phyloP scores from a whole-genome alignment of 441 rosid genomes.

The Pelargonium cotyledonis region DNA sequence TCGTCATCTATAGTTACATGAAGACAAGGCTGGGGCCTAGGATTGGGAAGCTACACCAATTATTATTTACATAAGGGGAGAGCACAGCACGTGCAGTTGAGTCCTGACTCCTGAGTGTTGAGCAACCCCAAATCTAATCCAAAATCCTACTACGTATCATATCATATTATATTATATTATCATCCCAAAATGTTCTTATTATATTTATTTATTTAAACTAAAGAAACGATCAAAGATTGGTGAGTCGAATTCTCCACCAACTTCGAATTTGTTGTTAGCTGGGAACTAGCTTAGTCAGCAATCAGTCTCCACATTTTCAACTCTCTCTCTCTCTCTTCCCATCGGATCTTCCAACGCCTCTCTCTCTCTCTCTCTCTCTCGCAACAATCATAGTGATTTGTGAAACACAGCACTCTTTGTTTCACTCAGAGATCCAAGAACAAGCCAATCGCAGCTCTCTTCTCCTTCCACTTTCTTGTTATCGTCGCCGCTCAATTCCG shows the following conservation, averaged over 20 bases:
- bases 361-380: too few relatives aligned
- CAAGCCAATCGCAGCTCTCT: too few relatives aligned
- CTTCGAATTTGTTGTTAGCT: constrained; percentile 19
- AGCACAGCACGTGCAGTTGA: too few relatives aligned
- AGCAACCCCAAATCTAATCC: constrained; percentile 28
- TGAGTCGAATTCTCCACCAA: constrained; percentile 25
- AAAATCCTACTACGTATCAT: constrained; percentile 13
- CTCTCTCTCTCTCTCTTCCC: constrained; percentile 16
- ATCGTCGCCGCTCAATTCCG: not conserved
- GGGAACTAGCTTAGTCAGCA: not conserved
- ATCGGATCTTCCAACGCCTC: constrained; percentile 38
- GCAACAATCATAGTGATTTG: too few relatives aligned
- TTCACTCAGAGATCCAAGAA: too few relatives aligned
- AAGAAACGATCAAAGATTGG: not conserved
- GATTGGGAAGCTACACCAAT: too few relatives aligned
- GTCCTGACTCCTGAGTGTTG: too few relatives aligned
- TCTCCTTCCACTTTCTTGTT: too few relatives aligned
- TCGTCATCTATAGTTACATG: too few relatives aligned
- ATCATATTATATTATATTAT: not conserved
- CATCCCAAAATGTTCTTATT: not conserved
- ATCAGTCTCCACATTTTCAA: constrained; percentile 4
- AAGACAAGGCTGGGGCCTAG: too few relatives aligned
- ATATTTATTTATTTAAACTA: not conserved
- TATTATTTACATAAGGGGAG: too few relatives aligned
- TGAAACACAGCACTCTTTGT: too few relatives aligned